Percentiles rank a stretch among this genome's conserved stretches.
Conservation (phyloP, 2,329 filamentous ascomycete species). For the Sclerotiophoma versabilis region DNA sequence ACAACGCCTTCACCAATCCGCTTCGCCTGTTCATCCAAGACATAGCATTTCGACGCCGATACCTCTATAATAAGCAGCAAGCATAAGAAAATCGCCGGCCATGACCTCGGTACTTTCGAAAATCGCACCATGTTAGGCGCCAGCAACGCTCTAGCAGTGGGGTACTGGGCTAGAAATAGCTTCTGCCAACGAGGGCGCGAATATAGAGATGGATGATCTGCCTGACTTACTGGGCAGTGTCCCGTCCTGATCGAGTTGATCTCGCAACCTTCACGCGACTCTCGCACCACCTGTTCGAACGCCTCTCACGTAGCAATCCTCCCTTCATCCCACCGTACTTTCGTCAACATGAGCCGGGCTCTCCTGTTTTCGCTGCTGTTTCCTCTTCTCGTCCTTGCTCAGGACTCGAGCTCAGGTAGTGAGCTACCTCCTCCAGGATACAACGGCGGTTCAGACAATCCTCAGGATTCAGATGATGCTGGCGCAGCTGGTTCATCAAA, state of each 20-base stretch:
- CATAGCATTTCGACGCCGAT: constrained; percentile 33
- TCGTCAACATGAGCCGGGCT: constrained; percentile 37
- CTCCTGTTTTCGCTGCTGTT: constrained; percentile 35
- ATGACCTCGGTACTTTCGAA: constrained; percentile 19
- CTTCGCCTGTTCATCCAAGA: constrained; percentile 34
- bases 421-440: constrained; percentile 39
- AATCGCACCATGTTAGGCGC: constrained; percentile 44
- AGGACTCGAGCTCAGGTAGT: constrained; percentile 28
- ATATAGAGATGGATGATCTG: constrained; percentile 45
- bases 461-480: constrained; percentile 50
- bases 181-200: constrained; percentile 29
- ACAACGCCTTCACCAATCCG: constrained; percentile 40
- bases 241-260: constrained; percentile 35
- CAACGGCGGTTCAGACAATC: constrained; percentile 49
- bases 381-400: constrained; percentile 39
- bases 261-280: constrained; percentile 39
- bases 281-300: constrained; percentile 33
- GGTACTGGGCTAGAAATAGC: constrained; percentile 37
- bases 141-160: constrained; percentile 30
- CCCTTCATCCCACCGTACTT: constrained; percentile 17
- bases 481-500: constrained; percentile 71
- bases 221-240: constrained; percentile 31
- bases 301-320: constrained; percentile 24
- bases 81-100: constrained; percentile 15
- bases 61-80: constrained; percentile 39